Conservation (phyloP, 2,329 filamentous ascomycete species). For the Xylaria polymorpha region DNA sequence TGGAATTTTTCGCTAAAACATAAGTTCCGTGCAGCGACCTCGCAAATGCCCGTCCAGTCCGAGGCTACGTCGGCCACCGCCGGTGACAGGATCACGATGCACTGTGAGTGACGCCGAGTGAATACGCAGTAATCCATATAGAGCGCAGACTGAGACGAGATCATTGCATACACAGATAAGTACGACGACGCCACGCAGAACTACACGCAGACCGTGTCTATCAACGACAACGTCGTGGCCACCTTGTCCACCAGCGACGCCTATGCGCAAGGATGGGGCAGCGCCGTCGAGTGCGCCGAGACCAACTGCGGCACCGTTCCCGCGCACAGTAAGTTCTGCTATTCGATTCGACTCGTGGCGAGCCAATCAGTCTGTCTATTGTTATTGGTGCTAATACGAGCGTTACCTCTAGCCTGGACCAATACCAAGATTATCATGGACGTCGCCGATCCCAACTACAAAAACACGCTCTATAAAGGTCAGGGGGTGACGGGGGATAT, state of each 20-base stretch:
- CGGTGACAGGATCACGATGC: constrained; percentile 55
- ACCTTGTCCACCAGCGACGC: constrained; percentile 40
- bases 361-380: not conserved
- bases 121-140: not conserved
- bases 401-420: constrained; percentile 50
- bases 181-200: constrained; percentile 37
- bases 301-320: constrained; percentile 55
- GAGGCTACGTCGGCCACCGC: constrained; percentile 42
- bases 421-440: constrained; percentile 52
- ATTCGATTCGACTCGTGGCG: not conserved
- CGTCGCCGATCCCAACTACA: constrained; percentile 52
- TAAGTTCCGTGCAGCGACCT: constrained; percentile 35
- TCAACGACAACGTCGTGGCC: constrained; percentile 36
- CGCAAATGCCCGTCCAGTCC: constrained; percentile 52
- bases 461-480: constrained; percentile 52
- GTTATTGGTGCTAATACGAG: constrained; percentile 2
- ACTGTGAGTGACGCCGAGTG: constrained; percentile 46
- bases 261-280: constrained; percentile 38
- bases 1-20: not conserved
- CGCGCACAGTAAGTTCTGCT: constrained; percentile 51
- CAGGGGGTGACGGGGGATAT: constrained; percentile 56
- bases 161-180: constrained; percentile 28
- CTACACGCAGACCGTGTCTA: constrained; percentile 39
- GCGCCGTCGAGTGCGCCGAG: constrained; percentile 52
- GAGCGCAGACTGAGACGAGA: not conserved